Percentiles rank a stretch among this genome's conserved stretches.
phyloP scores from a whole-genome alignment of 78 protist genomes.

The Guillardia theta region DNA sequence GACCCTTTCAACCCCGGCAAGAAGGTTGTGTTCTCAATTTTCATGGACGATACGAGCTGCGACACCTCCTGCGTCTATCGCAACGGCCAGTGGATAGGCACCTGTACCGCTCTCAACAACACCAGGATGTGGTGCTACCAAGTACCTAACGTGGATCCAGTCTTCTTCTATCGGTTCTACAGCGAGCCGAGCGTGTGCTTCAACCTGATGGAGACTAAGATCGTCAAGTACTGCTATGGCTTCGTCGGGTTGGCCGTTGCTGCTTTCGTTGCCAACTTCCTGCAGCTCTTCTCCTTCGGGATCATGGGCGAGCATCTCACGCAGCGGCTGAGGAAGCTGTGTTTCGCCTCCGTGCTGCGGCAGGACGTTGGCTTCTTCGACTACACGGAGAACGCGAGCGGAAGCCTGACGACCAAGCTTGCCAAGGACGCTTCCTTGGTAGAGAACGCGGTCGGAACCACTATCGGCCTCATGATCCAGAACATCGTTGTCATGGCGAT shows the following conservation, averaged over 20 bases:
- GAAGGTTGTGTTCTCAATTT: too few species aligned
- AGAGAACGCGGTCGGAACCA: background rate
- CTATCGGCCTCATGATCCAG: background rate
- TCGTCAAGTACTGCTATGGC: background rate
- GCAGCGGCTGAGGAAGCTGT: background rate
- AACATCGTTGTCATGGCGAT: background rate
- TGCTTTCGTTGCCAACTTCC: background rate
- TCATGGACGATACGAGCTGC: too few species aligned
- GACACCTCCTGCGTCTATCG: too few species aligned
- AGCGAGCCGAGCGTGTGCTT: background rate
- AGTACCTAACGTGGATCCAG: too few species aligned
- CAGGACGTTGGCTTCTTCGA: conserved; percentile 10
- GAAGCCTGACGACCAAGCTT: background rate
- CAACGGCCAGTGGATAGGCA: too few species aligned
- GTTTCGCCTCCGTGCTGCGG: background rate
- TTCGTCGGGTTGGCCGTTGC: background rate
- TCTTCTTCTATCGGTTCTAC: background rate
- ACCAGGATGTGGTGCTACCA: background rate
- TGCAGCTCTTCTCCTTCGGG: background rate
- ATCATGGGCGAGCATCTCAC: background rate
- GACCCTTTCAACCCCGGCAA: too few species aligned
- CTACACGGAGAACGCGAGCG: background rate
- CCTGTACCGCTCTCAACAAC: too few species aligned
- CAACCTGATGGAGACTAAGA: background rate
- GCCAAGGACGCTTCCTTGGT: background rate